phyloP scores from a whole-genome alignment of 192 early-diverging fungal species.

The Backusella tarrabulga region DNA sequence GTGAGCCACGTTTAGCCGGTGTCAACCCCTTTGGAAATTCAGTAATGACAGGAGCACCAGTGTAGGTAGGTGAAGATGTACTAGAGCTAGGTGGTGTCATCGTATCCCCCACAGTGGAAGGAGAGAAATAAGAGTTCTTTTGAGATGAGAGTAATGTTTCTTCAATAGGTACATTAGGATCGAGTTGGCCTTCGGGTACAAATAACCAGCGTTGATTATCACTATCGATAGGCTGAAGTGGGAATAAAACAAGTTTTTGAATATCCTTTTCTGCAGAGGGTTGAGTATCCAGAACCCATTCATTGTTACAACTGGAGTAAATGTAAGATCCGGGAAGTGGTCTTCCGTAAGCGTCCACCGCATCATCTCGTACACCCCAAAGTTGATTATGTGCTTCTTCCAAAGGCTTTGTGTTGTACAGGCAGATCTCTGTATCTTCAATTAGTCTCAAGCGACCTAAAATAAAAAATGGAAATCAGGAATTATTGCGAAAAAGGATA shows the following conservation, averaged over 20 bases:
- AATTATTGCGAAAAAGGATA: not conserved
- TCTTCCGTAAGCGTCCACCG: slow-evolving; percentile 12
- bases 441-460: slow-evolving; percentile 39
- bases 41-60: not conserved
- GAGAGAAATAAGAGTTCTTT: not conserved
- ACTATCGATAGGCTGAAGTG: slow-evolving; percentile 29
- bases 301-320: slow-evolving; percentile 24
- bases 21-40: slow-evolving; percentile 12
- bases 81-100: slow-evolving; percentile 13
- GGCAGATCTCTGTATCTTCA: slow-evolving; percentile 41
- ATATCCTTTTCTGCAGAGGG: not conserved
- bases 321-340: slow-evolving; percentile 22
- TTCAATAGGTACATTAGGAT: slow-evolving; percentile 6
- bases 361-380: slow-evolving; percentile 26
- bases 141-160: not conserved
- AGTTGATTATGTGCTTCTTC: slow-evolving; percentile 32
- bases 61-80: slow-evolving; percentile 1
- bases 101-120: not conserved
- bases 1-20: slow-evolving; percentile 29
- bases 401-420: slow-evolving; percentile 22
- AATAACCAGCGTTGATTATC: slow-evolving; percentile 32
- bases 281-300: slow-evolving; percentile 36
- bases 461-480: slow-evolving; percentile 4
- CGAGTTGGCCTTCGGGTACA: slow-evolving; percentile 16
- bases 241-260: slow-evolving; percentile 29